Percentiles rank a stretch among this genome's conserved stretches.
Conservation (phyloP, 495 filamentous ascomycete genomes). For the Aspergillus egyptiacus region DNA sequence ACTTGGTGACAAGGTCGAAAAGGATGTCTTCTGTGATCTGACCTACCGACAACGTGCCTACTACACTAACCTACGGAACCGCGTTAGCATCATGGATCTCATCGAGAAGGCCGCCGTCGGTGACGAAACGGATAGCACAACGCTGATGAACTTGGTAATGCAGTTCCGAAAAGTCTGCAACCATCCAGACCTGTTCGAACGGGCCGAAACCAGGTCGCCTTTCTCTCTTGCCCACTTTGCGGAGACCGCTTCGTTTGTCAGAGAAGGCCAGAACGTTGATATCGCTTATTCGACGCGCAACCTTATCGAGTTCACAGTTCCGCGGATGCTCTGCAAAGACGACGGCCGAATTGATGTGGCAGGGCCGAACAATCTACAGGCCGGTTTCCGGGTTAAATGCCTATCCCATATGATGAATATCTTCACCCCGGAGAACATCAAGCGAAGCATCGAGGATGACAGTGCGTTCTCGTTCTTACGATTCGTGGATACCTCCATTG, state of each 20-base stretch:
- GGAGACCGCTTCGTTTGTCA: slow-evolving; percentile 89
- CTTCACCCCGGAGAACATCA: slow-evolving; percentile 75
- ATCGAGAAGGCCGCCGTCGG: slow-evolving; percentile 95
- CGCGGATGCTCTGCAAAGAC: slow-evolving; percentile 69
- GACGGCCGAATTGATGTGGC: slow-evolving; percentile 71
- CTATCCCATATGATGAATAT: slow-evolving; percentile 79
- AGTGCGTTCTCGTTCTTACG: slow-evolving; percentile 85
- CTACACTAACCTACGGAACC: slow-evolving; percentile 84
- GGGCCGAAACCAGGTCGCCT: slow-evolving; percentile 84
- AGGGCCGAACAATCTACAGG: slow-evolving; percentile 64
- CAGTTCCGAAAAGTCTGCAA: slow-evolving; percentile 99
- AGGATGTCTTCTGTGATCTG: slow-evolving; percentile 92
- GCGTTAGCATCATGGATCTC: slow-evolving; percentile 97
- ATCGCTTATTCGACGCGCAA: slow-evolving; percentile 85
- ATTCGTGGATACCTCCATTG: slow-evolving; percentile 71
- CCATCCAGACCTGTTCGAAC: slow-evolving; percentile 93
- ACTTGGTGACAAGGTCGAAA: slow-evolving; percentile 95
- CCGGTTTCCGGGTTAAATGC: slow-evolving; percentile 71
- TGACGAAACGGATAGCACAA: slow-evolving; percentile 90
- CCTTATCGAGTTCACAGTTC: slow-evolving; percentile 75
- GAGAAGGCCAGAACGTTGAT: slow-evolving; percentile 74
- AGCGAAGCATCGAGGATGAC: slow-evolving; percentile 46
- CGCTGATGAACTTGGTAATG: slow-evolving; percentile 98
- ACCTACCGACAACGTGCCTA: slow-evolving; percentile 96
- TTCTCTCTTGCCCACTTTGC: slow-evolving; percentile 78